These are phyloP conservation scores for Bipolaris victoriae DNA, from an alignment of 2,329 filamentous ascomycete genomes.

Conservation along the genomic window DNA sequence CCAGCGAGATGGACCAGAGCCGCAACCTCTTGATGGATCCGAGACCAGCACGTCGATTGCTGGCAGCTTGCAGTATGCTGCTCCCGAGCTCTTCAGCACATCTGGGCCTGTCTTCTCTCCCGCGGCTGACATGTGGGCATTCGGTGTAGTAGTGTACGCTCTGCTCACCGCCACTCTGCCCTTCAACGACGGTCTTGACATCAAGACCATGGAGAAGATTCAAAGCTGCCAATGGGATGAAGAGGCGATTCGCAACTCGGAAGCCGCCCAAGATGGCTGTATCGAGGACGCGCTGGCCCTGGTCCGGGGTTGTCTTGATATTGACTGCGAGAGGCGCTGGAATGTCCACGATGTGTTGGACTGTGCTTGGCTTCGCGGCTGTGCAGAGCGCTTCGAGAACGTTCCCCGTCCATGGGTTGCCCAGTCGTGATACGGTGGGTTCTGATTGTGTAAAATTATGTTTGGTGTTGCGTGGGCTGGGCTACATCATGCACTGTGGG, in stretches of 20 bases:
- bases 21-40: constrained; percentile 53
- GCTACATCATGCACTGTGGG: constrained; percentile 22
- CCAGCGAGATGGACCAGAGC: constrained; percentile 57
- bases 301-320: constrained; percentile 64
- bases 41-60: constrained; percentile 64
- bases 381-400: constrained; percentile 36
- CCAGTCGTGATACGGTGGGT: constrained; percentile 22
- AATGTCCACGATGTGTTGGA: constrained; percentile 62
- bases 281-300: constrained; percentile 61
- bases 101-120: constrained; percentile 54
- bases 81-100: constrained; percentile 56
- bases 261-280: constrained; percentile 44
- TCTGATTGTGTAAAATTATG: constrained; percentile 7
- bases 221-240: constrained; percentile 65
- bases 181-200: constrained; percentile 66
- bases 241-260: constrained; percentile 54
- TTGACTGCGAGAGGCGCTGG: constrained; percentile 62
- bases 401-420: constrained; percentile 39
- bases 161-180: constrained; percentile 66
- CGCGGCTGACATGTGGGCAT: constrained; percentile 70
- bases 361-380: constrained; percentile 60
- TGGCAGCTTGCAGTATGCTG: constrained; percentile 64
- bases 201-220: constrained; percentile 65
- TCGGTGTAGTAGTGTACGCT: constrained; percentile 67
- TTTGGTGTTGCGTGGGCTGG: constrained; percentile 14